These are phyloP conservation scores for Solanum habrochaites DNA, from an alignment of 257 asterid species.

Conservation along the genomic window DNA sequence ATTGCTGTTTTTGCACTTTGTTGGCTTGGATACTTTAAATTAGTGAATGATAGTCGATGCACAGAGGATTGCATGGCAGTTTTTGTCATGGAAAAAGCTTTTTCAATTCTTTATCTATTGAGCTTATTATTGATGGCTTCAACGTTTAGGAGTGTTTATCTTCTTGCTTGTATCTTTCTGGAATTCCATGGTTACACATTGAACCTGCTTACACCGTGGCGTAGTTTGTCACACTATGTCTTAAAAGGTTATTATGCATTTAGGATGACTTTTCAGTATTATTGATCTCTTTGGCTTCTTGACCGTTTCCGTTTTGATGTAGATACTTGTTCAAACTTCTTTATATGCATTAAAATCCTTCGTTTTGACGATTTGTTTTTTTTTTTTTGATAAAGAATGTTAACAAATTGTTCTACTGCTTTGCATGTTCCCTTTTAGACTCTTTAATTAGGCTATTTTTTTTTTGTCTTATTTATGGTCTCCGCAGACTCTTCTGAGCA, in stretches of 20 bases:
- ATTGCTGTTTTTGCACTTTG: background rate
- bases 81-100: background rate
- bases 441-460: background rate
- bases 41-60: background rate
- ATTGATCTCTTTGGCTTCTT: background rate
- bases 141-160: background rate
- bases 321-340: background rate
- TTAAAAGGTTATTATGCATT: background rate
- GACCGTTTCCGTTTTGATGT: background rate
- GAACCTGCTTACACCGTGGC: background rate
- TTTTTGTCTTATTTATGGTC: background rate
- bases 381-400: background rate
- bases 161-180: background rate
- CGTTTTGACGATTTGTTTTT: background rate
- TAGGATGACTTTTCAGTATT: background rate
- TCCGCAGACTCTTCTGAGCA: background rate
- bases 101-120: background rate
- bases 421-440: background rate
- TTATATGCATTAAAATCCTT: background rate
- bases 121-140: background rate
- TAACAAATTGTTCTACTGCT: background rate
- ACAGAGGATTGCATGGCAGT: background rate
- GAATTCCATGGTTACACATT: background rate
- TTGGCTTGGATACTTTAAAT: background rate
- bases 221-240: background rate